Evolutionary conservation across 2,329 filamentous ascomycete genomes (phyloP).

Genomic region (Aspergillus japonicus): DNA sequence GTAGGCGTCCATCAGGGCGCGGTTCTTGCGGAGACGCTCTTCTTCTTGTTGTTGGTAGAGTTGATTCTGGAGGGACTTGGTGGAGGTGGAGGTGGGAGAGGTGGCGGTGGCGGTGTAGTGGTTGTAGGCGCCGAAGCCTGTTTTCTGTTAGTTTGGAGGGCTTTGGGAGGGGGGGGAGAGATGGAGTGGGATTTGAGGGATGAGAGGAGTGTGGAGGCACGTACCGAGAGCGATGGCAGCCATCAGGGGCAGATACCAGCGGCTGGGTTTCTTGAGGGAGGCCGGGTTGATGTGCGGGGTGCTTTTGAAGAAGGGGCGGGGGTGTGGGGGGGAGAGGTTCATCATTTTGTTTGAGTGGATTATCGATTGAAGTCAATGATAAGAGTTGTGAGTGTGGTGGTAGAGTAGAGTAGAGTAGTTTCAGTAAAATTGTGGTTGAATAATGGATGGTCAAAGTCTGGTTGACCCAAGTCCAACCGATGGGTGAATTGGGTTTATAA

Average conservation of each 20-base stretch:
- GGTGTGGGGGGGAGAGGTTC: not conserved
- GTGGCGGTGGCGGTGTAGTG: slow-evolving; percentile 2
- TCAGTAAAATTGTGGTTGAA: no score
- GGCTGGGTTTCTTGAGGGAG: not conserved
- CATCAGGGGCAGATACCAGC: slow-evolving; percentile 18
- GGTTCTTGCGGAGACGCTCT: slow-evolving; percentile 37
- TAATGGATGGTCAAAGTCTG: no score
- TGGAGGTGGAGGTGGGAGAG: no score
- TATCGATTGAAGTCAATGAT: not conserved
- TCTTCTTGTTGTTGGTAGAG: slow-evolving; percentile 25
- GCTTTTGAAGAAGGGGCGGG: not conserved
- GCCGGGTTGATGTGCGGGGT: not conserved
- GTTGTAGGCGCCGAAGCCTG: slow-evolving; percentile 20
- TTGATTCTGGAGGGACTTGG: not conserved
- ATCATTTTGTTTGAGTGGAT: not conserved
- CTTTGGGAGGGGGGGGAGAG: no score
- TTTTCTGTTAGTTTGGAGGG: no score
- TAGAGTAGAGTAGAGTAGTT: no score
- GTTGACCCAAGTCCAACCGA: not conserved
- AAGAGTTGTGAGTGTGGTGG: not conserved
- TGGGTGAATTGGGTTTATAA: not conserved
- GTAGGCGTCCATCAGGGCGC: slow-evolving; percentile 47
- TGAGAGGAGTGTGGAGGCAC: no score
- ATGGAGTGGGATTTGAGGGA: no score
- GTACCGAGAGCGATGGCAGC: slow-evolving; percentile 18